Conservation (phyloP, 108 stramenopile species). For the Cyclotella sp. region DNA sequence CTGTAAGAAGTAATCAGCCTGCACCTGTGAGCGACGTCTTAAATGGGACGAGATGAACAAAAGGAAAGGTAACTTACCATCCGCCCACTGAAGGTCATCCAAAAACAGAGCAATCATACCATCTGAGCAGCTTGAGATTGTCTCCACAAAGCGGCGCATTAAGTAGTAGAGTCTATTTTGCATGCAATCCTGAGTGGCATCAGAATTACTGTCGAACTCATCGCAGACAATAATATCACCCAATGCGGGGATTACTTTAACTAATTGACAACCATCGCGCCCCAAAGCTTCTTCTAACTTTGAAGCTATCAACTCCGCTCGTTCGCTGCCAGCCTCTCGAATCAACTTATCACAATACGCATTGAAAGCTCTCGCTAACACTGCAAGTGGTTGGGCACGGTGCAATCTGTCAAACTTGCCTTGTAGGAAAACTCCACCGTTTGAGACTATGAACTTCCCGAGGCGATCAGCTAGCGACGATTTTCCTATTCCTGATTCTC, state of each 20-base stretch:
- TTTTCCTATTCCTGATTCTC: no score
- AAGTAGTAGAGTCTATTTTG: neutral
- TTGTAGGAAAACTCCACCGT: no score
- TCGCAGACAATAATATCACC: neutral
- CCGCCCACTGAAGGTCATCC: constrained; percentile 35
- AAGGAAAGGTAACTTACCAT: neutral
- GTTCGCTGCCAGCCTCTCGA: neutral
- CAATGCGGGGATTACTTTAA: neutral
- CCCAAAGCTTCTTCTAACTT: neutral
- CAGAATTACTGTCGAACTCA: neutral
- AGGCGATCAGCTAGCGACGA: no score
- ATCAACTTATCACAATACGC: neutral
- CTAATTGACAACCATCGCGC: neutral
- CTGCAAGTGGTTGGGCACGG: no score
- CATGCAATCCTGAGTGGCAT: neutral
- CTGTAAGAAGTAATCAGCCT: no score
- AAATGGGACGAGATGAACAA: neutral
- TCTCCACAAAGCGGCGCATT: neutral
- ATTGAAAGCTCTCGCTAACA: neutral
- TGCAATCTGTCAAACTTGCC: no score
- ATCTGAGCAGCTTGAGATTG: neutral
- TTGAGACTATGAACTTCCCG: no score
- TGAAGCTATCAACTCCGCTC: neutral
- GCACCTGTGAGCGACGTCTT: no score
- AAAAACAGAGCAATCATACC: neutral